These are phyloP conservation scores for Pestalotiopsis sp. DNA, from an alignment of 2,329 filamentous ascomycete genomes.

Conservation along the genomic window DNA sequence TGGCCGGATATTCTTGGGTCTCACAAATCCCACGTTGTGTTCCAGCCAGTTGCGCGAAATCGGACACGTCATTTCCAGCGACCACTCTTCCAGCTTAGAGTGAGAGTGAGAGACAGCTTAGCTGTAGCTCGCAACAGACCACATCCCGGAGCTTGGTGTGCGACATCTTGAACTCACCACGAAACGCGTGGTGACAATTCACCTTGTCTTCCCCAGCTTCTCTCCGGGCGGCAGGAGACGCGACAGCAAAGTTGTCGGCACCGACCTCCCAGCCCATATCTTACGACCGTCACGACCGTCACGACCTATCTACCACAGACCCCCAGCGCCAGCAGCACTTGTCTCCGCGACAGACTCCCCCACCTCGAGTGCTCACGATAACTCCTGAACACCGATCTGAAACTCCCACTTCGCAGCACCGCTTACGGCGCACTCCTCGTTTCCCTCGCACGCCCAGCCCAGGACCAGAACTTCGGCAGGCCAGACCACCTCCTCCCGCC, in stretches of 20 bases:
- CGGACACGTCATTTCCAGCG: constrained; percentile 14
- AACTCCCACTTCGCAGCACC: constrained; percentile 48
- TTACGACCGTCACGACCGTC: constrained; percentile 58
- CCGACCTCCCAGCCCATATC: constrained; percentile 37
- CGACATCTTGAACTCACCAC: constrained; percentile 31
- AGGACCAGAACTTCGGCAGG: constrained; percentile 30
- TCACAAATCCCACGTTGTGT: constrained; percentile 8
- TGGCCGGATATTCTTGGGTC: constrained; percentile 11
- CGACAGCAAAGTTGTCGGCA: constrained; percentile 48
- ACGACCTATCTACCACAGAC: constrained; percentile 44
- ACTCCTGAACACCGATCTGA: constrained; percentile 37
- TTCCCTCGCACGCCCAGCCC: constrained; percentile 48
- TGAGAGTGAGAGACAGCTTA: constrained; percentile 4
- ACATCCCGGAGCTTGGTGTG: constrained; percentile 16
- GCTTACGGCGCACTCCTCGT: constrained; percentile 54
- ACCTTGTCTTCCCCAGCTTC: constrained; percentile 49
- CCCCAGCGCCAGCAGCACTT: constrained; percentile 45
- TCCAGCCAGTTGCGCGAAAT: constrained; percentile 6
- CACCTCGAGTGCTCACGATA: constrained; percentile 17
- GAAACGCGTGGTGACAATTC: constrained; percentile 39
- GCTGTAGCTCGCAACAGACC: constrained; percentile 7
- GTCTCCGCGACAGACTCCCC: constrained; percentile 36
- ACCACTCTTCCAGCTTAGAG: constrained; percentile 7
- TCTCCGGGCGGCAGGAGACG: constrained; percentile 33
- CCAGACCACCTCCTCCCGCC: constrained; percentile 25